Evolutionary conservation across 2,329 filamentous ascomycete genomes (phyloP).

Genomic region (Ophiostoma quercus): DNA sequence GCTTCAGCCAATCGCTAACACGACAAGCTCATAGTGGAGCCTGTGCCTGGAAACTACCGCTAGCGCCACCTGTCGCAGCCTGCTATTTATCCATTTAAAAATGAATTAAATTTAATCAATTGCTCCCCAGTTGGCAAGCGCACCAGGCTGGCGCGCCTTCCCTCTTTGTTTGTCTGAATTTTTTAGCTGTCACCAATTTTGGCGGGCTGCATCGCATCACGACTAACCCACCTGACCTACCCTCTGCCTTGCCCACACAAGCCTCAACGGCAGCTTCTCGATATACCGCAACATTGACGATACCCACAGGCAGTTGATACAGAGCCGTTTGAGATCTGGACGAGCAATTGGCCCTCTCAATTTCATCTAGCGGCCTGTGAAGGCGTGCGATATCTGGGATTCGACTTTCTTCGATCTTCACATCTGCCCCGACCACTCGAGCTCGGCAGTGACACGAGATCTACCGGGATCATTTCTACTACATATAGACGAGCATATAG

Average conservation of each 20-base stretch:
- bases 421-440: not conserved
- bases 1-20: constrained; percentile 11
- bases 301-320: constrained; percentile 3
- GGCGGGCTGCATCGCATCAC: constrained; percentile 15
- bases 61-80: constrained; percentile 18
- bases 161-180: constrained; percentile 21
- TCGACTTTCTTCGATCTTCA: not conserved
- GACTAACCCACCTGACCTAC: not conserved
- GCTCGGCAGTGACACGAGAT: not conserved
- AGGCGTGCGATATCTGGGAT: not conserved
- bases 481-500: not conserved
- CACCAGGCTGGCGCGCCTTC: constrained; percentile 17
- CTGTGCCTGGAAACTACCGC: constrained; percentile 18
- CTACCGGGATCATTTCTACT: not conserved
- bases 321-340: not conserved
- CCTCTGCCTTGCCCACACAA: not conserved
- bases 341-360: constrained; percentile 3
- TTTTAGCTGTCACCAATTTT: constrained; percentile 20
- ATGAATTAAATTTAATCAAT: constrained; percentile 19
- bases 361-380: constrained; percentile 7
- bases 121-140: constrained; percentile 1
- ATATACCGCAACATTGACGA: not conserved
- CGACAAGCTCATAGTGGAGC: constrained; percentile 13
- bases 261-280: constrained; percentile 6
- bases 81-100: constrained; percentile 20